Evolutionary conservation across 148 eudicot genomes (phyloP), one percentile per base, ranked within the genome.

Genomic region (Amaranthus palmeri): DNA sequence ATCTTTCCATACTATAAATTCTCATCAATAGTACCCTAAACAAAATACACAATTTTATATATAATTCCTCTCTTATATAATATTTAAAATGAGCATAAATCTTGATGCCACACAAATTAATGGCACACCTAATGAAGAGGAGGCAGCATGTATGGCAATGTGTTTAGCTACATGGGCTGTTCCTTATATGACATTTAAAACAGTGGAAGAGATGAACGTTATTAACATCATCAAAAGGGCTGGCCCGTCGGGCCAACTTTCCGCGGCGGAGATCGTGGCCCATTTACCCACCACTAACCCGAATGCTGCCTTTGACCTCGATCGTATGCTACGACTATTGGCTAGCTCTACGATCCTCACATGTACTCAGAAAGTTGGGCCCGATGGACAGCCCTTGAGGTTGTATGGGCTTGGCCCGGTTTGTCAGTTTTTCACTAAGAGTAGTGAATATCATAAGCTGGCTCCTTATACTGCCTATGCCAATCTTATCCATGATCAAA

Each of bases 131-230:
- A 25, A 25, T 25, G 36, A 25, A 25, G 47, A 61, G 45, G 65
- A 61, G 65, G 65, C 65, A 5, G 65, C 65, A 13, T 61, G 45
- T 3, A 36, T 65, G 44, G 87, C 91, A 25, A 87, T 85, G 85
- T 85, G 81, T 54, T 60, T 85, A 25, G 88, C 84, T 5, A 81
- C 84, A 53, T 82, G 87, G 12, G 81, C 91, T 0, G 88, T 87
- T 2, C 85, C 85, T 2, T 88, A 88, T 13, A 85, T 85, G 88
- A 83, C 83, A 3, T 48, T 87, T 43, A 85, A 83, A 65, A 52
- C 88, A 9, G 91, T 86, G 54, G 55, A 85, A 1, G 91, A 87
- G 77, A 87, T 87, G 14, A 88, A 87, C 72, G 77, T 87, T 66
- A 76, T 87, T 0, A 88, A 87, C 75, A 78, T 78, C 66, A 84